Conservation (phyloP, 1,284 basidiomycete species). For the Ganoderma sinense region DNA sequence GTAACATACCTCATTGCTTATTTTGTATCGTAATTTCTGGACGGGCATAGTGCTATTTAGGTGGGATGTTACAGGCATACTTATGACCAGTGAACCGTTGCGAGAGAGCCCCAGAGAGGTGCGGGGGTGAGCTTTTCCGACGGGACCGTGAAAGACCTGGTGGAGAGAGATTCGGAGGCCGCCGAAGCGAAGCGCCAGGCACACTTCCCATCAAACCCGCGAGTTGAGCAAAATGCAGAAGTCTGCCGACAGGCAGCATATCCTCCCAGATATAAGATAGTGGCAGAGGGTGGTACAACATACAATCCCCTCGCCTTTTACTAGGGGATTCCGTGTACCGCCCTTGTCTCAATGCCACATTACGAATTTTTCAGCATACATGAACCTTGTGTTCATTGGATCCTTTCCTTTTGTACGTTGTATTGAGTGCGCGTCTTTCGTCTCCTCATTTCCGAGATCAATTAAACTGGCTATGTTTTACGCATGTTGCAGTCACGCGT, state of each 20-base stretch:
- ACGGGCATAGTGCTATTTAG: neutral
- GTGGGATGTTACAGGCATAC: neutral
- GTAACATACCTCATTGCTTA: neutral
- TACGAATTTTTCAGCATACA: conserved; percentile 59
- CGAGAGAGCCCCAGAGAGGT: neutral
- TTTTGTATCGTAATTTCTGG: neutral
- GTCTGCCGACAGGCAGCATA: neutral
- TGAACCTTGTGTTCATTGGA: conserved; percentile 37
- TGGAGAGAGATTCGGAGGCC: too few species aligned
- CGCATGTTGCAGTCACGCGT: neutral
- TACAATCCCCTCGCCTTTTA: conserved; percentile 74
- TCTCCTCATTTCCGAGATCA: neutral
- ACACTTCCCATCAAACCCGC: conserved; percentile 33
- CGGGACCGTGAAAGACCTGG: neutral
- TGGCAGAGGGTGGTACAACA: conserved; percentile 60
- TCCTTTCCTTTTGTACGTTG: conserved; percentile 4
- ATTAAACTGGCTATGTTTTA: neutral
- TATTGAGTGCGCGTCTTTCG: neutral
- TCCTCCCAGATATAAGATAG: conserved; percentile 14
- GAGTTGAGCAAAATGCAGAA: conserved; percentile 42
- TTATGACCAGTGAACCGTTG: neutral
- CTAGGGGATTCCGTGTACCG: conserved; percentile 70
- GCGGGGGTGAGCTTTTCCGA: neutral
- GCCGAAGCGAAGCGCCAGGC: neutral
- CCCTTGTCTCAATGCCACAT: conserved; percentile 52